phyloP scores from a whole-genome alignment of 768 basidiomycete species.

The Leucosporidium creatinivorum region DNA sequence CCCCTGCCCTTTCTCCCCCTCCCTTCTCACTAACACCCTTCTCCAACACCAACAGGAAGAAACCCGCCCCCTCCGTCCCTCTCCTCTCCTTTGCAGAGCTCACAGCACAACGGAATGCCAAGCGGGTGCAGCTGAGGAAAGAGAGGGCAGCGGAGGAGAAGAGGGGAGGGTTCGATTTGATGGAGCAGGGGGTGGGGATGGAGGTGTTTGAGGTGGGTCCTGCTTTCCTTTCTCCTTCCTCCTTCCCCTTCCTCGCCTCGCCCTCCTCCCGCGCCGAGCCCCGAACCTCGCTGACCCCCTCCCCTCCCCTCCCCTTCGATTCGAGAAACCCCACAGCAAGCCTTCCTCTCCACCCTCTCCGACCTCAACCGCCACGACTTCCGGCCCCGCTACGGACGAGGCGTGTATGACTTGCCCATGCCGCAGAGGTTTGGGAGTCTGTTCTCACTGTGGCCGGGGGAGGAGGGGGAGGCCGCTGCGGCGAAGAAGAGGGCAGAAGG shows the following conservation, averaged over 20 bases:
- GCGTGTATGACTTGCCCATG: neutral
- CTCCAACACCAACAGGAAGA: neutral
- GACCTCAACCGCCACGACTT: no score
- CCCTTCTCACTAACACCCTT: neutral
- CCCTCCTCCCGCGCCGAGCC: no score
- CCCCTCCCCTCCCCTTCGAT: neutral
- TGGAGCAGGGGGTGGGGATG: constrained; percentile 6
- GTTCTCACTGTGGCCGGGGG: neutral
- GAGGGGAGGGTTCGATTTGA: neutral
- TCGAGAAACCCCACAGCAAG: neutral
- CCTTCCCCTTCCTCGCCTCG: neutral
- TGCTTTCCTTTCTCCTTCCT: neutral
- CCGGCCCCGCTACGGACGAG: no score
- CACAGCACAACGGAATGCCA: neutral
- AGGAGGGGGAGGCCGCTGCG: neutral
- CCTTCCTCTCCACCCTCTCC: no score
- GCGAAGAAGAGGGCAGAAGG: neutral
- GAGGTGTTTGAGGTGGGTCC: constrained; percentile 1
- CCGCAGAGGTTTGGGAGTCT: neutral
- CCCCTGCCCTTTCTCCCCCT: neutral
- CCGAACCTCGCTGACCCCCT: neutral
- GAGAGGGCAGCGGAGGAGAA: neutral
- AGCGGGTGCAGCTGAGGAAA: neutral
- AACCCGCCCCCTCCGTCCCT: neutral
- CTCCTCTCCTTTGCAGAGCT: neutral